Percentiles rank a stretch among this genome's conserved stretches.
Conservation (phyloP, 2,329 filamentous ascomycete genomes). For the Eutypella sp. region DNA sequence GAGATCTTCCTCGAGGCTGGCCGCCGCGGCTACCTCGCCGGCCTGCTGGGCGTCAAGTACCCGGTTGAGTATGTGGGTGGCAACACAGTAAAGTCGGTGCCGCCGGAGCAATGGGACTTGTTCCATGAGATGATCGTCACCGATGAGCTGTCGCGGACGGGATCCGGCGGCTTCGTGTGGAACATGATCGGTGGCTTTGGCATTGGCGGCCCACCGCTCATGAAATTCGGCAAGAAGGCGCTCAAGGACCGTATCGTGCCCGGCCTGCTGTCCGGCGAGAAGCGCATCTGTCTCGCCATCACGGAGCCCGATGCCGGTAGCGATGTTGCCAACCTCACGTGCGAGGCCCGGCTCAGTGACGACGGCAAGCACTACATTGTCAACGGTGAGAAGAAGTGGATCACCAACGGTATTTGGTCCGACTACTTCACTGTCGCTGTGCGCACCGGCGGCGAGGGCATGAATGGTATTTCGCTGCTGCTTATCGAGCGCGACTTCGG, state of each 20-base stretch:
- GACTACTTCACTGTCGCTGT: slow-evolving; percentile 99
- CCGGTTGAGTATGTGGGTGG: slow-evolving; percentile 61
- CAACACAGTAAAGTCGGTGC: slow-evolving; percentile 69
- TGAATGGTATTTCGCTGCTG: slow-evolving; percentile 87
- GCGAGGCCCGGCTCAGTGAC: slow-evolving; percentile 88
- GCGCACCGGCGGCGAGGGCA: slow-evolving; percentile 79
- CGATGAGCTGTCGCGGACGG: slow-evolving; percentile 85
- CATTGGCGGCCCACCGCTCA: slow-evolving; percentile 84
- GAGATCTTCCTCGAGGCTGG: slow-evolving; percentile 95
- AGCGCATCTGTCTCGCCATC: slow-evolving; percentile 95
- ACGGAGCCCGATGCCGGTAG: slow-evolving; percentile 94
- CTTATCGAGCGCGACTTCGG: slow-evolving; percentile 82
- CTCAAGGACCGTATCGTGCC: slow-evolving; percentile 85
- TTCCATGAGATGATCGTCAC: slow-evolving; percentile 97
- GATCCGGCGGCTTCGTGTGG: slow-evolving; percentile 92
- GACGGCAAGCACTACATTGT: slow-evolving; percentile 99
- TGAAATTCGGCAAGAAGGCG: slow-evolving; percentile 85
- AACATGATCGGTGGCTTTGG: slow-evolving; percentile 95
- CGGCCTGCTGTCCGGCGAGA: slow-evolving; percentile 83
- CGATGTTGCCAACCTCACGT: slow-evolving; percentile 92
- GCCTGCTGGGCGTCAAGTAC: slow-evolving; percentile 79
- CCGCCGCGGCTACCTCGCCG: slow-evolving; percentile 86
- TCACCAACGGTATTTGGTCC: slow-evolving; percentile 93
- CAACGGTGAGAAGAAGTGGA: slow-evolving; percentile 99
- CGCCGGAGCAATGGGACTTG: slow-evolving; percentile 88